Percentiles rank a stretch among this genome's conserved stretches.
phyloP scores from a whole-genome alignment of 1,284 basidiomycete species.

The Ceratobasidium sp. region DNA sequence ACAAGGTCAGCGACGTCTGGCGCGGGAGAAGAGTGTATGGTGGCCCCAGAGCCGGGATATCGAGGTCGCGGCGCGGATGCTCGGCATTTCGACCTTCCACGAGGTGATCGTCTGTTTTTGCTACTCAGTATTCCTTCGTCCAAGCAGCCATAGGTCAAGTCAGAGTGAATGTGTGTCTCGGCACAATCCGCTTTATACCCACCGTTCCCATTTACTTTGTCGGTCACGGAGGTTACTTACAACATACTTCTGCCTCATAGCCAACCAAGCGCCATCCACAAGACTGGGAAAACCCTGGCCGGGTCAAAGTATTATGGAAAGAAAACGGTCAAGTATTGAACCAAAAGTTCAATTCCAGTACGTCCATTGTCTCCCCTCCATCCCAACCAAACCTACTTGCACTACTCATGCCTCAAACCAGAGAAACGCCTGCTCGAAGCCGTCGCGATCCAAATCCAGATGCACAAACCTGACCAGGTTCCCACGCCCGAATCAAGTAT shows the following conservation, averaged over 20 bases:
- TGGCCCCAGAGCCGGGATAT: conserved; percentile 95
- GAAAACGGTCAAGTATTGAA: conserved; percentile 81
- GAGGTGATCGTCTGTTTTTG: conserved; percentile 64
- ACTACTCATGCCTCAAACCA: conserved; percentile 53
- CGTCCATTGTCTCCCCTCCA: conserved; percentile 54
- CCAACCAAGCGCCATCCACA: conserved; percentile 86
- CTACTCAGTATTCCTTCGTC: conserved; percentile 5
- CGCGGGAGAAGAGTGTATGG: conserved; percentile 85
- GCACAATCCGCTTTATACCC: not conserved
- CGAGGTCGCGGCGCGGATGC: conserved; percentile 78
- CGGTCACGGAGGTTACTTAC: conserved; percentile 5
- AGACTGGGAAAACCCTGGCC: conserved; percentile 96
- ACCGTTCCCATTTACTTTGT: not conserved
- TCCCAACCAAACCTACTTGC: conserved; percentile 28
- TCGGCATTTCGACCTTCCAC: conserved; percentile 84
- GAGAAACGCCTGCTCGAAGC: conserved; percentile 86
- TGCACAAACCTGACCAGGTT: conserved; percentile 73
- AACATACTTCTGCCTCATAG: conserved; percentile 48
- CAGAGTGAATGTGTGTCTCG: not conserved
- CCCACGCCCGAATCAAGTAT: conserved; percentile 60
- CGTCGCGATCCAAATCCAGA: conserved; percentile 79
- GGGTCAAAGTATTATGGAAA: conserved; percentile 91
- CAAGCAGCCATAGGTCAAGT: conserved; percentile 1
- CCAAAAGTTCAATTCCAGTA: conserved; percentile 80
- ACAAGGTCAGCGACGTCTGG: conserved; percentile 83